phyloP scores from a whole-genome alignment of 257 asterid genomes.

The Salvia splendens region DNA sequence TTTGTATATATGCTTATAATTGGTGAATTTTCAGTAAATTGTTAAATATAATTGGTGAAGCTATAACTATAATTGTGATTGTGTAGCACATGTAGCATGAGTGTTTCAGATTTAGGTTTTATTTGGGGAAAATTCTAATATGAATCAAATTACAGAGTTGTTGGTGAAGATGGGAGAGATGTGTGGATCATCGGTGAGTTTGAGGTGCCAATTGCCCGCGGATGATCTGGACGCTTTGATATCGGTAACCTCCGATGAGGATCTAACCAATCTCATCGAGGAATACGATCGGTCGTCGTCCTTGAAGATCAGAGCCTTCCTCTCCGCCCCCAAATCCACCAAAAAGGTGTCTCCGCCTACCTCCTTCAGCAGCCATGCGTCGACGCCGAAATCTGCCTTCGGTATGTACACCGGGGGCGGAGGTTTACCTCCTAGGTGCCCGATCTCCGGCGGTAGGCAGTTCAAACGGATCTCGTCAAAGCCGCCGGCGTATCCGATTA shows the following conservation, averaged over 20 bases:
- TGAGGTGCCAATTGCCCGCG: slow-evolving; percentile 71
- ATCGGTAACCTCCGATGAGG: slow-evolving; percentile 76
- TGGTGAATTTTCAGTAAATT: background rate
- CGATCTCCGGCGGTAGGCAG: slow-evolving; percentile 24
- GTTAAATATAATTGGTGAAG: background rate
- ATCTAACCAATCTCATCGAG: slow-evolving; percentile 70
- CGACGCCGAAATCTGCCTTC: slow-evolving; percentile 45
- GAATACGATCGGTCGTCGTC: slow-evolving; percentile 60
- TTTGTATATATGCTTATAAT: background rate
- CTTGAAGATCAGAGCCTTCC: slow-evolving; percentile 67
- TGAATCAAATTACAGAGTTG: slow-evolving; percentile 43
- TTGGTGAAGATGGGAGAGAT: slow-evolving; percentile 64
- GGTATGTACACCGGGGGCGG: slow-evolving; percentile 19
- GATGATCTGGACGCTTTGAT: slow-evolving; percentile 84
- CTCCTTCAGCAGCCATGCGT: slow-evolving; percentile 39
- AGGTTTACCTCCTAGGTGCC: slow-evolving; percentile 31
- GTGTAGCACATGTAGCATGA: background rate
- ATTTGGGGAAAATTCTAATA: background rate
- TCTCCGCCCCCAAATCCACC: slow-evolving; percentile 50
- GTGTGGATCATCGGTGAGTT: slow-evolving; percentile 60
- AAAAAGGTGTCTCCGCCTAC: slow-evolving; percentile 52
- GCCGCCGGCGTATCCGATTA: slow-evolving; percentile 45
- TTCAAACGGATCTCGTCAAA: slow-evolving; percentile 37
- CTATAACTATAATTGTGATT: background rate
- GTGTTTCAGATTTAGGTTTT: background rate